Evolutionary conservation across 73 alveolate genomes (phyloP).

Genomic region (Paraurostyla sp.): DNA sequence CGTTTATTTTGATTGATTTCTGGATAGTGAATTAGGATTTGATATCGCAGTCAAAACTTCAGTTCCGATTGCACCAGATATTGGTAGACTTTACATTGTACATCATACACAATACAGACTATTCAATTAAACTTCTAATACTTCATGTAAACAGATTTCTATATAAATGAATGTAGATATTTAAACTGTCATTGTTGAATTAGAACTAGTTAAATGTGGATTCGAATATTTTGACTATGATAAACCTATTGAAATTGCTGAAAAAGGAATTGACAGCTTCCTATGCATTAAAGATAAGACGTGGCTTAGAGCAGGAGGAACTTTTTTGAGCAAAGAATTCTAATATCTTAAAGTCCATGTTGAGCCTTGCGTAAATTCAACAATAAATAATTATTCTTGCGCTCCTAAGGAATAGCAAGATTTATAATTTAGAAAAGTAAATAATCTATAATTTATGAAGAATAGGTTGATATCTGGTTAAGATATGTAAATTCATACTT

Average conservation of each 20-base stretch:
- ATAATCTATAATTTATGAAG: background rate
- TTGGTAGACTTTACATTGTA: background rate
- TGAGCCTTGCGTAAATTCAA: background rate
- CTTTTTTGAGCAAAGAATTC: background rate
- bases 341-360: background rate
- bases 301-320: background rate
- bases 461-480: background rate
- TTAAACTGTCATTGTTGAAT: background rate
- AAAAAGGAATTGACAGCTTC: background rate
- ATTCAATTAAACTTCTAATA: background rate
- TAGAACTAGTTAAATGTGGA: conserved; percentile 12
- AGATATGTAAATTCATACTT: conserved; percentile 31
- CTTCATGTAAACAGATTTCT: background rate
- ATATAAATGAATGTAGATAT: conserved; percentile 1
- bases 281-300: conserved; percentile 10
- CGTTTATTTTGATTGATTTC: background rate
- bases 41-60: conserved; percentile 13
- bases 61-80: background rate
- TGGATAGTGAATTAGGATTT: background rate
- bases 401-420: background rate
- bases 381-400: background rate
- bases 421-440: background rate
- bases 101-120: background rate
- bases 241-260: background rate
- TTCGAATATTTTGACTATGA: background rate